A percentile compares a stretch with the other conserved stretches of the same genome.
These are phyloP conservation scores for Teunomyces cretensis DNA, from an alignment of 805 yeast genomes.

Conservation along the genomic window DNA sequence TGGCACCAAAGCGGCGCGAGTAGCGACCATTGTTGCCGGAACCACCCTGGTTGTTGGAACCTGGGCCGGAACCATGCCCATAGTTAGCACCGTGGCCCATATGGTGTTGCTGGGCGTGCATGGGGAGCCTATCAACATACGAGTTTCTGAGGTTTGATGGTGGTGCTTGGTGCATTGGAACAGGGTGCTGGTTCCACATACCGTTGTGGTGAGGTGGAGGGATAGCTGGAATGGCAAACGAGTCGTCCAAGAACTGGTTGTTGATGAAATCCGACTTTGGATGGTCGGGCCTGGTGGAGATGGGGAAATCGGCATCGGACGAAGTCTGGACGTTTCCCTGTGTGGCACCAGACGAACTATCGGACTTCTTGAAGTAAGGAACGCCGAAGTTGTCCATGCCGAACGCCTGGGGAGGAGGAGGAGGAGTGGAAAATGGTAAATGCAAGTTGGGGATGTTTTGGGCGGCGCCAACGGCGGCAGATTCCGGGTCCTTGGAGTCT, in stretches of 20 bases:
- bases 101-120: neutral
- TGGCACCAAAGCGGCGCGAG: constrained; percentile 8
- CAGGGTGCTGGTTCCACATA: constrained; percentile 16
- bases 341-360: neutral
- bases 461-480: constrained; percentile 9
- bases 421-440: constrained; percentile 25
- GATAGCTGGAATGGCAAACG: constrained; percentile 1
- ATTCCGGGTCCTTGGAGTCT: constrained; percentile 3
- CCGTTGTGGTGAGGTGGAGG: constrained; percentile 3
- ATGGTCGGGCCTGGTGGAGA: neutral
- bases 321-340: no score
- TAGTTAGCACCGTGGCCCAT: neutral
- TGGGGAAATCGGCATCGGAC: no score
- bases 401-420: constrained; percentile 15
- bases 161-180: neutral
- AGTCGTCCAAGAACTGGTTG: constrained; percentile 2
- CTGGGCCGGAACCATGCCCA: neutral
- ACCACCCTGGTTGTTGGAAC: neutral
- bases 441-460: constrained; percentile 11
- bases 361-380: neutral
- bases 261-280: neutral
- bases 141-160: constrained; percentile 4
- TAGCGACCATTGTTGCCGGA: neutral
- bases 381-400: neutral
- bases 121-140: constrained; percentile 4